A percentile compares a stretch with the other conserved stretches of the same genome.
Conservation (phyloP, 805 yeast species). For the Metschnikowia drakensbergensis region DNA sequence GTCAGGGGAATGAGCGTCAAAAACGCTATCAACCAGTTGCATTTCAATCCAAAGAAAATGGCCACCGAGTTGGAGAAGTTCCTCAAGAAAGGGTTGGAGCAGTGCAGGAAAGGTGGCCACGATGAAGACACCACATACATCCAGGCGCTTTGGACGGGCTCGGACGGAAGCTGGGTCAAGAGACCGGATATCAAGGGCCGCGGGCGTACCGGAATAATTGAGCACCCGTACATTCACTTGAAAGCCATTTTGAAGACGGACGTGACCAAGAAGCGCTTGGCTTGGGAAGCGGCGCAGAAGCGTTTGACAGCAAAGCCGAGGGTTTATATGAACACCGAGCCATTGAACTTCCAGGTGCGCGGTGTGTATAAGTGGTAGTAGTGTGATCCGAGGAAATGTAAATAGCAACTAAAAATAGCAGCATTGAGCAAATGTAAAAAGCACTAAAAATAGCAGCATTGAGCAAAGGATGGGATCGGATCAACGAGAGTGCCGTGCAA, state of each 20-base stretch:
- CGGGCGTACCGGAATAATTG: constrained; percentile 79
- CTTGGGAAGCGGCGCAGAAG: constrained; percentile 54
- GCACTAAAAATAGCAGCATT: background rate
- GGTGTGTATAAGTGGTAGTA: constrained; percentile 41
- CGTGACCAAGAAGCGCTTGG: constrained; percentile 57
- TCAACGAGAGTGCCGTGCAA: too few relatives aligned
- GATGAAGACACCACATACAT: constrained; percentile 63
- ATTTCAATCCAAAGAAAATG: constrained; percentile 76
- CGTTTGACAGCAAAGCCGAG: constrained; percentile 50
- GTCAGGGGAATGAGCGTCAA: constrained; percentile 66
- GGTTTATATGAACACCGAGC: constrained; percentile 42
- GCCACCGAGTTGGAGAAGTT: constrained; percentile 75
- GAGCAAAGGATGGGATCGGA: too few relatives aligned
- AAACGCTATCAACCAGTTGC: constrained; percentile 87
- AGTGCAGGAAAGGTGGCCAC: constrained; percentile 58
- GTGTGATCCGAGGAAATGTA: background rate
- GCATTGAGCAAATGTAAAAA: background rate
- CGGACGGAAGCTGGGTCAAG: constrained; percentile 72
- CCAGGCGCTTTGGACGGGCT: constrained; percentile 85
- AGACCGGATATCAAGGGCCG: constrained; percentile 83
- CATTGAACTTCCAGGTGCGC: constrained; percentile 40
- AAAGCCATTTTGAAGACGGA: constrained; percentile 70
- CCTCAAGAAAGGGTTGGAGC: constrained; percentile 66
- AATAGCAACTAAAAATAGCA: background rate
- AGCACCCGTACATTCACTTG: constrained; percentile 75